A percentile compares a stretch with the other conserved stretches of the same genome.
phyloP scores from a whole-genome alignment of 768 basidiomycete species.

The Boletus edulis region DNA sequence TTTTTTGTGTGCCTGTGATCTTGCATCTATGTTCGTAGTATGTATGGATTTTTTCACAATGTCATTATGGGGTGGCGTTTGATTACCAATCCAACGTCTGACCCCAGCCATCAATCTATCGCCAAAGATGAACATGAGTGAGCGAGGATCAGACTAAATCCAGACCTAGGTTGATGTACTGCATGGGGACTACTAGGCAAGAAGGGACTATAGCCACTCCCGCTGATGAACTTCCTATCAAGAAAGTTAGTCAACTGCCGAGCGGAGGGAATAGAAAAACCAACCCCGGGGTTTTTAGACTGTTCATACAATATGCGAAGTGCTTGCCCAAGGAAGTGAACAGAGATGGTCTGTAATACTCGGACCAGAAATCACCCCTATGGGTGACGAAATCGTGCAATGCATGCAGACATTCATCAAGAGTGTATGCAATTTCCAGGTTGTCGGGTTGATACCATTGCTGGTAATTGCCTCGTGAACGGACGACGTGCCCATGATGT shows the following conservation, averaged over 20 bases:
- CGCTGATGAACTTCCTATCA: conserved; percentile 64
- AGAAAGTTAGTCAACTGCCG: not conserved
- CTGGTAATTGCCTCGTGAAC: conserved; percentile 69
- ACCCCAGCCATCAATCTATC: conserved; percentile 75
- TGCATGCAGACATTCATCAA: conserved; percentile 61
- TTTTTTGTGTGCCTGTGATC: conserved; percentile 25
- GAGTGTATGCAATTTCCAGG: conserved; percentile 62
- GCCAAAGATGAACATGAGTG: not conserved
- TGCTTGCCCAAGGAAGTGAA: conserved; percentile 87
- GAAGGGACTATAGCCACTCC: conserved; percentile 75
- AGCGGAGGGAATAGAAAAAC: conserved; percentile 14
- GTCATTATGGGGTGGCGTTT: conserved; percentile 41
- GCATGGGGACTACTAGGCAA: conserved; percentile 49
- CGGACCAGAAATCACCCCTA: conserved; percentile 79
- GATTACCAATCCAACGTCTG: conserved; percentile 70
- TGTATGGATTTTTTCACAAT: conserved; percentile 39
- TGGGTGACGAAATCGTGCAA: conserved; percentile 58
- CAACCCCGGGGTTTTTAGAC: conserved; percentile 77
- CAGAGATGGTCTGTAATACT: conserved; percentile 82
- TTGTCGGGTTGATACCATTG: conserved; percentile 81
- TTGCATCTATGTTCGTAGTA: conserved; percentile 26
- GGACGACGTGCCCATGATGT: conserved; percentile 48
- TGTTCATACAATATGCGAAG: conserved; percentile 93
- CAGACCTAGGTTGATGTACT: conserved; percentile 39
- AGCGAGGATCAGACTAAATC: conserved; percentile 22